Conservation (phyloP, 23 red algal genomes). For the Chondrus crispus region DNA sequence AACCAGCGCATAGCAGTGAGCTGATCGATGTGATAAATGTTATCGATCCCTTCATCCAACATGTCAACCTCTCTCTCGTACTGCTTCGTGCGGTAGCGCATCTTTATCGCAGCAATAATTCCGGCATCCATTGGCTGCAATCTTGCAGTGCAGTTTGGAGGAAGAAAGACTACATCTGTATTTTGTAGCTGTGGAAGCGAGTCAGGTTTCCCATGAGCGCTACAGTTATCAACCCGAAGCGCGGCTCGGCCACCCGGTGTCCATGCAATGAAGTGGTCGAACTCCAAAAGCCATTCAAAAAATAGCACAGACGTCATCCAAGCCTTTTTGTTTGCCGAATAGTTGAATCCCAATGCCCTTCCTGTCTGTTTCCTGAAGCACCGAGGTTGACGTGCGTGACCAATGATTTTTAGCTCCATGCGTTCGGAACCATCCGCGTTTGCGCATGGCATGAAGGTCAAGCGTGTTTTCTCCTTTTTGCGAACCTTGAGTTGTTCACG, state of each 20-base stretch:
- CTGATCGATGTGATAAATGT: not conserved
- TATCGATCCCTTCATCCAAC: not conserved
- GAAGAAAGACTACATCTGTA: not conserved
- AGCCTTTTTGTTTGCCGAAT: not conserved
- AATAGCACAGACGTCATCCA: slow-evolving; percentile 8
- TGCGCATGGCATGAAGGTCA: not conserved
- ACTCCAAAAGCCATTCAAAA: not conserved
- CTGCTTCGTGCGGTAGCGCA: not conserved
- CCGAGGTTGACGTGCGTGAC: not conserved
- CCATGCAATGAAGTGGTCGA: not conserved
- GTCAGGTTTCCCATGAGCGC: not conserved
- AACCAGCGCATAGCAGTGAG: not conserved
- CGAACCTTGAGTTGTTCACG: not conserved
- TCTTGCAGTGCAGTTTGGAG: not conserved
- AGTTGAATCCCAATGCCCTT: not conserved
- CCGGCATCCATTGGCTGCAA: not conserved
- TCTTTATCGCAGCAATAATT: slow-evolving; percentile 1
- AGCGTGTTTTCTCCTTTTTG: not conserved
- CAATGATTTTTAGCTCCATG: not conserved
- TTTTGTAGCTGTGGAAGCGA: not conserved
- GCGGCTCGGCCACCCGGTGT: not conserved
- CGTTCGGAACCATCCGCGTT: not conserved
- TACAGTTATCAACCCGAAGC: not conserved
- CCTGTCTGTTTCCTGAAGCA: not conserved
- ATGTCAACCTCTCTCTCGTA: not conserved